Evolutionary conservation across 805 yeast genomes (phyloP), one percentile per base, ranked within the genome.

Genomic region (Gaillardinia entomophila): DNA sequence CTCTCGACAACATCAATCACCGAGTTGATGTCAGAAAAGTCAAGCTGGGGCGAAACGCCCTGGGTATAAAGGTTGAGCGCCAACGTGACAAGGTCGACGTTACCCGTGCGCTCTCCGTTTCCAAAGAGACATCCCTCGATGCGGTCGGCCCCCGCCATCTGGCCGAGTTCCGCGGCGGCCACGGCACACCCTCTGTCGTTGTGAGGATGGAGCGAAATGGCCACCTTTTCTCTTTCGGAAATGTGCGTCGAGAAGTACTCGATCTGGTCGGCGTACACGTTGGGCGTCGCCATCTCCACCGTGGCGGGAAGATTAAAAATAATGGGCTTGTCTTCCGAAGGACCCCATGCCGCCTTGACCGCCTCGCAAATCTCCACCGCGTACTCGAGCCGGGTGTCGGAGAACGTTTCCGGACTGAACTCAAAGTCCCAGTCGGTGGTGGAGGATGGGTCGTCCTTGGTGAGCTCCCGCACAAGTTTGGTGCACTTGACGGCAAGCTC

Each of bases 101-200:
- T 82, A 64, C 90, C 90, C 18, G 90, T 82, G 64, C 90, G 71
- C 68, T 82, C 90, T 62, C 90, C 90, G 57, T 81, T 82, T 50
- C 89, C 89, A 42, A 82, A 82, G 26, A 82, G 66, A 67, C 89
- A 82, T 36, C 90, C 90, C 60, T 82, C 90, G 32, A 82, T 84
- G 66, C 90, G 73, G 60, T 82, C 89, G 38, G 84, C 90, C 51
- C 90, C 90, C n/a, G 88, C 90, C 49, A 82, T 61, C 20, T 79
- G 46, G 47, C 87, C 89, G 39, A 82, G 65, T 56, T 82, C 90
- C 28, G 86, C 69, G 16, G 90, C 90, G 28, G 90, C 90, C 34
- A 82, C 88, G 51, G 86, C 88, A 54, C 86, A 80, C 14, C 90
- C 90, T 59, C 90, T 72, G 54, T 82, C 90, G 49, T 82, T 82